phyloP scores from a whole-genome alignment of 768 basidiomycete species.

The Tylopilus plumbeoviolaceoides region DNA sequence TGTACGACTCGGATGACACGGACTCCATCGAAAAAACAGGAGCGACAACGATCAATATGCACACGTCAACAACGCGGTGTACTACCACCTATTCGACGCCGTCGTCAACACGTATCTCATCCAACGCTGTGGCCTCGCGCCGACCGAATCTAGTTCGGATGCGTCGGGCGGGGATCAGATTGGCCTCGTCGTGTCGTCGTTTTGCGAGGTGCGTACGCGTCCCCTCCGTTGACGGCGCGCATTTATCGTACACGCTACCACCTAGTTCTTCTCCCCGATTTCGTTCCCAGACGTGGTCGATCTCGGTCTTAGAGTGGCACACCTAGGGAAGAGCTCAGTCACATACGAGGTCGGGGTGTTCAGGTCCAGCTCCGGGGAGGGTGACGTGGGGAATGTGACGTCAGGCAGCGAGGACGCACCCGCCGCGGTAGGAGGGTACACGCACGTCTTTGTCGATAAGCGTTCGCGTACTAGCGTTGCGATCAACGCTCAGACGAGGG shows the following conservation, averaged over 20 bases:
- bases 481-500: constrained; percentile 41
- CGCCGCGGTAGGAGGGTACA: constrained; percentile 55
- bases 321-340: constrained; percentile 71
- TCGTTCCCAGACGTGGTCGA: constrained; percentile 71
- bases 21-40: constrained; percentile 42
- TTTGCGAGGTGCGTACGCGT: constrained; percentile 48
- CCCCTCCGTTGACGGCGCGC: not conserved
- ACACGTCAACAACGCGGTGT: constrained; percentile 78
- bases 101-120: constrained; percentile 79
- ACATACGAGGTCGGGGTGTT: constrained; percentile 81
- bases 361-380: constrained; percentile 20
- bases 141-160: constrained; percentile 34
- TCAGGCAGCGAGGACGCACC: constrained; percentile 19
- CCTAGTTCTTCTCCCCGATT: constrained; percentile 65
- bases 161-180: constrained; percentile 37
- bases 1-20: not conserved
- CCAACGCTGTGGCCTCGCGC: constrained; percentile 53
- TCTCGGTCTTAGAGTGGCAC: constrained; percentile 63
- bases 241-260: not conserved
- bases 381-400: not conserved
- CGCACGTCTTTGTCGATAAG: constrained; percentile 79
- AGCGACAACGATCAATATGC: constrained; percentile 85
- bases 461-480: constrained; percentile 50
- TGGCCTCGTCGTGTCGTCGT: constrained; percentile 76
- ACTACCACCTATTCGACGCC: constrained; percentile 81